Conservation (phyloP, 805 yeast species). For the Saccharomycopsis olivae region DNA sequence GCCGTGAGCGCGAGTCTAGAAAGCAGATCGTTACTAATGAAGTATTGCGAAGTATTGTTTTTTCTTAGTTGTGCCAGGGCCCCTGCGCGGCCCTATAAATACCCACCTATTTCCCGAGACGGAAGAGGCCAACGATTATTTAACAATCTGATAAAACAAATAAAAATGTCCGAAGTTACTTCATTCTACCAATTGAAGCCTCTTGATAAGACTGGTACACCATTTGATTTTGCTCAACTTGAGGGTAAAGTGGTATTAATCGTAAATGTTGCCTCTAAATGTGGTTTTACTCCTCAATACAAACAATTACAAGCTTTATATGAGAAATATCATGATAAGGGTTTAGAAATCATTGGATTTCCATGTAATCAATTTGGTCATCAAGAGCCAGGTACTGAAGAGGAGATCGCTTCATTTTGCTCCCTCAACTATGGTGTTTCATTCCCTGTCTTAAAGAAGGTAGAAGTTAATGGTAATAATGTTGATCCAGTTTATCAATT, state of each 20-base stretch:
- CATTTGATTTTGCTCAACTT: constrained; percentile 47
- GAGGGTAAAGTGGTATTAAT: constrained; percentile 75
- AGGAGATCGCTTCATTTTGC: constrained; percentile 71
- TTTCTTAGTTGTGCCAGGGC: too few species aligned
- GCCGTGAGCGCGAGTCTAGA: too few species aligned
- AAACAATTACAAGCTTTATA: constrained; percentile 60
- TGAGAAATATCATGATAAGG: constrained; percentile 54
- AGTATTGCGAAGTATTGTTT: too few species aligned
- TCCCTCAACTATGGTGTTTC: constrained; percentile 76
- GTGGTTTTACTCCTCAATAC: constrained; percentile 77
- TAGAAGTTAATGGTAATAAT: constrained; percentile 79
- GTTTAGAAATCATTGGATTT: constrained; percentile 66
- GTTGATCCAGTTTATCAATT: constrained; percentile 74
- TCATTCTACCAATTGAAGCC: constrained; percentile 58
- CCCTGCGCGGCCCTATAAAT: too few species aligned
- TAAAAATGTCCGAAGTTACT: too few species aligned
- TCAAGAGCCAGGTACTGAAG: constrained; percentile 64
- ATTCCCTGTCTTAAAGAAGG: constrained; percentile 79
- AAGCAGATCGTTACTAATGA: too few species aligned
- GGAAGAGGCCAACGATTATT: too few species aligned
- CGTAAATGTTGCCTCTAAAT: constrained; percentile 84
- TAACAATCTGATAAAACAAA: too few species aligned
- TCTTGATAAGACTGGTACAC: constrained; percentile 46
- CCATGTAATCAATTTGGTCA: constrained; percentile 86
- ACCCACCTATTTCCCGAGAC: too few species aligned